These are phyloP conservation scores for Amaranthus cruentus DNA, from an alignment of 148 eudicot genomes.

Conservation along the genomic window DNA sequence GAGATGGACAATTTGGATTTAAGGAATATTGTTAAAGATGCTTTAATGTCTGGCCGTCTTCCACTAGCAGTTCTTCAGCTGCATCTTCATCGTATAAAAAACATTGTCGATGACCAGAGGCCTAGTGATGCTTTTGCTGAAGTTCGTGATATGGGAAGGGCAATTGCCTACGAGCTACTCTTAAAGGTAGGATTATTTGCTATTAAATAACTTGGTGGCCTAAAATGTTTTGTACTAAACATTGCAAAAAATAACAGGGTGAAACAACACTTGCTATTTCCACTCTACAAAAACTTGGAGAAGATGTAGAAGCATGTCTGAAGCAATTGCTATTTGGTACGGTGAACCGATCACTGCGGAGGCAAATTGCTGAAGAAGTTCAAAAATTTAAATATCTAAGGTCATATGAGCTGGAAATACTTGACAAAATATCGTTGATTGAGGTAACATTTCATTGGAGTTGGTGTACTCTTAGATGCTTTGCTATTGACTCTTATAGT, in stretches of 20 bases:
- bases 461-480: constrained; percentile 37
- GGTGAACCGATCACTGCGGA: constrained; percentile 71
- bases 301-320: constrained; percentile 76
- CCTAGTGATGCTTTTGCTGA: constrained; percentile 74
- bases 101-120: constrained; percentile 41
- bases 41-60: constrained; percentile 86
- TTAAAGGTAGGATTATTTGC: constrained; percentile 51
- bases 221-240: constrained; percentile 19
- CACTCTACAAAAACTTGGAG: constrained; percentile 93
- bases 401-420: constrained; percentile 64
- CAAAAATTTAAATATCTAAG: constrained; percentile 65
- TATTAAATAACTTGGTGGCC: constrained; percentile 14
- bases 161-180: constrained; percentile 84
- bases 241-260: constrained; percentile 53
- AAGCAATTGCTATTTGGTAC: constrained; percentile 85
- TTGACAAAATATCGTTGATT: constrained; percentile 68
- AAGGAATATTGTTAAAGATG: constrained; percentile 78
- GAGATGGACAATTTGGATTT: constrained; percentile 70
- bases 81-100: constrained; percentile 67
- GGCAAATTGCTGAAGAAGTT: constrained; percentile 65
- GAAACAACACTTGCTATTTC: constrained; percentile 76
- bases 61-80: constrained; percentile 93
- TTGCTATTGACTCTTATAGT: constrained; percentile 13
- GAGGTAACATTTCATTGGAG: constrained; percentile 73
- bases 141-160: constrained; percentile 86